These are phyloP conservation scores for Amauroascus verrucosus DNA, from an alignment of 2,329 filamentous ascomycete genomes.

Conservation along the genomic window DNA sequence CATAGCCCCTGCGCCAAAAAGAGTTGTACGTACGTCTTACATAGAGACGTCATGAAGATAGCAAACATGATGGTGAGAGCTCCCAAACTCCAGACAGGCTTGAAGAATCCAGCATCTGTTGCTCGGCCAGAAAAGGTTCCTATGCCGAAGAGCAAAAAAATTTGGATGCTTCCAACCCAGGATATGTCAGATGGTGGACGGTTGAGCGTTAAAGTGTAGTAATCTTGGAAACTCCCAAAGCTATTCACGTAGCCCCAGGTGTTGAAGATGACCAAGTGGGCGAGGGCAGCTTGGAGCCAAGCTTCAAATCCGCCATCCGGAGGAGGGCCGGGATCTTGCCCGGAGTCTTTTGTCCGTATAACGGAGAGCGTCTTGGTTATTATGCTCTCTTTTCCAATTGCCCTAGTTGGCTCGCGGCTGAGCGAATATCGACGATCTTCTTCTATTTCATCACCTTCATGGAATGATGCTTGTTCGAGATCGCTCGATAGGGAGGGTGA, in stretches of 20 bases:
- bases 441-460: not conserved
- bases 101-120: constrained; percentile 44
- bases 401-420: not conserved
- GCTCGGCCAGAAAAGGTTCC: constrained; percentile 44
- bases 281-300: constrained; percentile 47
- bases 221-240: constrained; percentile 49
- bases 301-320: constrained; percentile 45
- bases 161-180: constrained; percentile 45
- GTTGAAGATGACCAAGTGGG: constrained; percentile 47
- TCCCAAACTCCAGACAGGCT: constrained; percentile 35
- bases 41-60: constrained; percentile 44
- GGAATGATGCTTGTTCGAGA: not conserved
- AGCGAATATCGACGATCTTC: not conserved
- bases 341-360: constrained; percentile 31
- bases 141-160: constrained; percentile 42
- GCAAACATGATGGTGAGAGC: constrained; percentile 37
- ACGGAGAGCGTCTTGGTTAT: constrained; percentile 27
- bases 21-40: constrained; percentile 42
- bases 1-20: constrained; percentile 47
- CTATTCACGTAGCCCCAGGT: constrained; percentile 47
- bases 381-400: constrained; percentile 6
- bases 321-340: constrained; percentile 30
- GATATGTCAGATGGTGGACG: constrained; percentile 41
- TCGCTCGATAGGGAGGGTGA: not conserved
- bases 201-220: constrained; percentile 38